Evolutionary conservation across 2,329 filamentous ascomycete genomes (phyloP), one percentile per base, ranked within the genome.

Genomic region (Colletotrichum tabaci): DNA sequence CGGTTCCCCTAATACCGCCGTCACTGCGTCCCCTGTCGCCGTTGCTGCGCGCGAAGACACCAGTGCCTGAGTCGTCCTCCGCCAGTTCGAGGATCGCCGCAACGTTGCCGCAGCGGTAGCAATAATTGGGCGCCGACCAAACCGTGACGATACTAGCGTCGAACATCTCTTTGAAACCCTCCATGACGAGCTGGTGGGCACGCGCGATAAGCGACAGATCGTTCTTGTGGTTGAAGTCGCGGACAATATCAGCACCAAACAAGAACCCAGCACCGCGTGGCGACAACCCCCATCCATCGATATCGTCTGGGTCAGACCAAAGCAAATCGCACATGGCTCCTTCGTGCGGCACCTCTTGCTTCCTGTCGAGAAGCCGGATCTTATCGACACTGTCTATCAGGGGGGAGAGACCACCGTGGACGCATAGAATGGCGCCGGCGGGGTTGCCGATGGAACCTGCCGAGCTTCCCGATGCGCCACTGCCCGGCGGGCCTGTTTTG

Each of bases 81-180:
- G 92, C 93, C 5, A 99, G 87, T 83, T 99, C 96, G 66, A 99
- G 85, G 70, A 99, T 95, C 0, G 96, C 96, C 0, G 96, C 96
- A 15, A 99, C 95, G 77, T 98, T 98, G 66, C 95, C 95, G 79
- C 95, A 98, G 74, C 94, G 91, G 84, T 98, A 98, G 84, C 95
- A 98, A 86, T 98, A 98, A 81, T 98, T 98, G 0, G 95, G 95
- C 12, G 95, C 95, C 0, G 94, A 97, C 96, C 96, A 99, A n/a
- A 99, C 96, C 0, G 96, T 99, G 52, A 98, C 96, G 74, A 99
- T 98, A 58, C 92, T 94, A 16, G 91, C 93, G 79, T 98, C 94
- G 79, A 98, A 99, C 95, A 98, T 98, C 81, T 98, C 96, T 84
- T 98, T 98, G 83, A 98, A 99, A 0, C 96, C 96, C 81, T 99